Evolutionary conservation across 495 filamentous ascomycete genomes (phyloP), one percentile per base, ranked within the genome.

Genomic region (Talaromyces borbonicus): DNA sequence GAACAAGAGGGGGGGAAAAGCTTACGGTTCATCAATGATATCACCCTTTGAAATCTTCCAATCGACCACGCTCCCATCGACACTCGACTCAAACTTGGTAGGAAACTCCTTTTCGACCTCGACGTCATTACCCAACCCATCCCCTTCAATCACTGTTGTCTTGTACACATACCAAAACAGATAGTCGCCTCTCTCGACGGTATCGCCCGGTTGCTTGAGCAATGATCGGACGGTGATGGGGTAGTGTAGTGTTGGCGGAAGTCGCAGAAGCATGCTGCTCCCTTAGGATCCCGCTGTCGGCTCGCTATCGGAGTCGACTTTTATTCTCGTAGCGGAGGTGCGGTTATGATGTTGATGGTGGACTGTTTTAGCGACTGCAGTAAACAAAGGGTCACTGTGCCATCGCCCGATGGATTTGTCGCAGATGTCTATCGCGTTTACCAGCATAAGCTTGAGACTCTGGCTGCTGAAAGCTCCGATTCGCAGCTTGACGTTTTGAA

Each of bases 201-300:
- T 59, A 51, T 94, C 85, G 60, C 81, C 80, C 5, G 78, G 76
- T 54, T 73, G 60, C 63, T 89, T 89, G 25, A 89, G 78, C 50
- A 97, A 72, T 62, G 85, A 81, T 54, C 80, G 87, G 63, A 99
- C 83, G 56, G 87, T 96, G 70, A 97, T 90, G 49, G 92, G 92
- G 65, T 95, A 99, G 62, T 85, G 85, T 41, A 97, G 75, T 51
- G 68, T 66, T 40, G 60, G 45, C 45, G 73, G 71, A 52, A 77
- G 56, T 55, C 66, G 69, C 53, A 76, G 61, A 58, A 73, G 68
- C 73, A 76, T 76, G 46, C n/a, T n/a, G n/a, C 52, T 63, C 53
- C 52, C 16, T 22, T 12, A 22, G 11, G 35, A 22, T 20, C 22
- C 18, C 16, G 19, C 18, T 8, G 35, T 38, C 35, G 18, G 35